Base-by-base conservation (phyloP, 2,329 filamentous ascomycete species). In the Cladosporium sp. region DNA sequence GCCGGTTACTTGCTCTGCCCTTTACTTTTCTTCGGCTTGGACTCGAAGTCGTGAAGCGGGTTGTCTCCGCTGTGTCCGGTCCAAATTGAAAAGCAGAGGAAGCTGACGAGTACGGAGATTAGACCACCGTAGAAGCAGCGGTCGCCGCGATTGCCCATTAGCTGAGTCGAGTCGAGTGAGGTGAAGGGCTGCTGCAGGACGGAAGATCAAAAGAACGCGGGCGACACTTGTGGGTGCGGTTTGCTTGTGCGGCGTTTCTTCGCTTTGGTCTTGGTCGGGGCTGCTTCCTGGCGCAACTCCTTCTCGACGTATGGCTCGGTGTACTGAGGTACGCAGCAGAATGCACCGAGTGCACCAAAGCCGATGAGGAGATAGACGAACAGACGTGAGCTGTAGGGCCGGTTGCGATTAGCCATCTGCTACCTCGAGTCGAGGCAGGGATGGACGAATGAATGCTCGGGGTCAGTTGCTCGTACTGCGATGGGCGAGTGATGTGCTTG, bases 1-100 rank as follows among this genome's bases (percentile, higher is more conserved):
- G 24, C 5, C 11, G 34, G 10, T 41, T 2, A 58, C 32, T 36
- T 41, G 55, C 12, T 14, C 30, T 41, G n/a, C 34, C 55, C 55
- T 58, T 41, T 34, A 15, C 55, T 28, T 58, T 28, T 21, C 11
- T 58, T 41, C n/a, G 32, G 21, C 14, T 58, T 58, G n/a, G 55
- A 41, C n/a, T 14, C 11, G 34, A 41, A 41, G 34, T 58, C 55
- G 55, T 58, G 34, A 18, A 36, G 36, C 4, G 38, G 57, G 8
- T 59, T 38, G 57, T 59, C 57, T 28, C 34, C 34, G 57, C 57
- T 59, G 57, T 59, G 55, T 5, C 55, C 55, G 55, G 21, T 41
- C 34, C 24, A 41, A 26, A 58, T 15, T 2, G 55, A 58, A 21
- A 59, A 59, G 15, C 57, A 59, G 8, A 59, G 26, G 14, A 59